Conservation (phyloP, 306 rosid species). For the Hippophae tibetana region DNA sequence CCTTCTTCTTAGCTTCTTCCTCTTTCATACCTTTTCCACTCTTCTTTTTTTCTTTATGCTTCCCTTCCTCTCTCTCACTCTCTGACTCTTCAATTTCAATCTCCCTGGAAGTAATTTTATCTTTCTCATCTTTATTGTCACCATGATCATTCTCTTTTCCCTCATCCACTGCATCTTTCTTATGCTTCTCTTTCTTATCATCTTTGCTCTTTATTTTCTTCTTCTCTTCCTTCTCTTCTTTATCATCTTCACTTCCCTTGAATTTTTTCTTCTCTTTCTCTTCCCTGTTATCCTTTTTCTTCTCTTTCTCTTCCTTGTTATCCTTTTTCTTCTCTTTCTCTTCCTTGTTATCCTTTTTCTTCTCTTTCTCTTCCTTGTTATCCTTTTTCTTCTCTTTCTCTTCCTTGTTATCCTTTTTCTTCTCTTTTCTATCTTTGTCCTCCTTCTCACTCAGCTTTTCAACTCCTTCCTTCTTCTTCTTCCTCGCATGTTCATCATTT, state of each 20-base stretch:
- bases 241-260: slow-evolving; percentile 1
- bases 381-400: not conserved
- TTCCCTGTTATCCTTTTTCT: slow-evolving; percentile 3
- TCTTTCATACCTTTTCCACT: slow-evolving; percentile 1
- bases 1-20: slow-evolving; percentile 9
- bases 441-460: slow-evolving; percentile 1
- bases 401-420: not conserved
- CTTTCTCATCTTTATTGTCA: slow-evolving; percentile 6
- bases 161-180: slow-evolving; percentile 12
- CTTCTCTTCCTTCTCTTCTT: not conserved
- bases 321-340: slow-evolving; percentile 23
- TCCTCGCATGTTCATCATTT: slow-evolving; percentile 13
- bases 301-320: not conserved
- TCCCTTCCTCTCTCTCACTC: not conserved
- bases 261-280: slow-evolving; percentile 9
- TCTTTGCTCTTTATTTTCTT: slow-evolving; percentile 10
- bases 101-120: not conserved
- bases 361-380: not conserved
- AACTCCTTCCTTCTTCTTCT: slow-evolving; percentile 12
- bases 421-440: not conserved
- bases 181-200: slow-evolving; percentile 12
- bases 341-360: slow-evolving; percentile 16
- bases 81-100: not conserved
- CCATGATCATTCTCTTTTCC: not conserved
- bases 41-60: slow-evolving; percentile 6